phyloP scores from a whole-genome alignment of 768 basidiomycete species.

The Cystofilobasidium ferigula region DNA sequence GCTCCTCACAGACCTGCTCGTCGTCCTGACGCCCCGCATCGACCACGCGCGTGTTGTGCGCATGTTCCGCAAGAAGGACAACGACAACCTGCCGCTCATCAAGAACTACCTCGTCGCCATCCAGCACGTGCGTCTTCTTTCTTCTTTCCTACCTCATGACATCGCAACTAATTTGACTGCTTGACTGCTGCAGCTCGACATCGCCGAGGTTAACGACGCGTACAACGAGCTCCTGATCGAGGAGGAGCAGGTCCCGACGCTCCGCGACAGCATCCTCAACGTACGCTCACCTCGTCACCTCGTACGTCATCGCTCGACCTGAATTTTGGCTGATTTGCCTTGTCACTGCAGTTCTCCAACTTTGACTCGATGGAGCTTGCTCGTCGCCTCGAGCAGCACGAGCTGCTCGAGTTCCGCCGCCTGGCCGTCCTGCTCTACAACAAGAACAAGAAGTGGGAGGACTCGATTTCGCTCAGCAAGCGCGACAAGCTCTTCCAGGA shows the following conservation, averaged over 20 bases:
- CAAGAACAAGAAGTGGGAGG: constrained; percentile 95
- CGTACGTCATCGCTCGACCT: not conserved
- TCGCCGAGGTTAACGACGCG: constrained; percentile 94
- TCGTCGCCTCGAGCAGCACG: constrained; percentile 72
- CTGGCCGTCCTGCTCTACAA: constrained; percentile 93
- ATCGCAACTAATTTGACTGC: not conserved
- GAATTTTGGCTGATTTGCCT: not conserved
- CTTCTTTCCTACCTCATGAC: not conserved
- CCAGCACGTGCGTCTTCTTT: constrained; percentile 56
- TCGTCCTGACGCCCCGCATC: constrained; percentile 82
- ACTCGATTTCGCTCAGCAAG: constrained; percentile 88
- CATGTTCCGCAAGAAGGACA: constrained; percentile 69
- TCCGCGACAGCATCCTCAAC: constrained; percentile 94
- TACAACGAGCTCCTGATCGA: constrained; percentile 98
- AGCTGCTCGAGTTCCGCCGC: constrained; percentile 85
- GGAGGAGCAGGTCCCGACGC: constrained; percentile 96
- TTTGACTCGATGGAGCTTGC: constrained; percentile 87
- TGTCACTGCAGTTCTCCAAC: constrained; percentile 57
- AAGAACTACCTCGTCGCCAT: constrained; percentile 94
- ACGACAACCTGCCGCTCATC: constrained; percentile 90
- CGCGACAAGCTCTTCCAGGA: constrained; percentile 96
- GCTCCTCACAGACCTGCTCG: constrained; percentile 81
- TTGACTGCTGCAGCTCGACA: constrained; percentile 56
- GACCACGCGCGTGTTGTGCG: constrained; percentile 92
- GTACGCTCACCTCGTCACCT: not conserved